Evolutionary conservation across 306 rosid species (phyloP), one percentile per base, ranked within the genome.

Genomic region (Benincasa hispida): DNA sequence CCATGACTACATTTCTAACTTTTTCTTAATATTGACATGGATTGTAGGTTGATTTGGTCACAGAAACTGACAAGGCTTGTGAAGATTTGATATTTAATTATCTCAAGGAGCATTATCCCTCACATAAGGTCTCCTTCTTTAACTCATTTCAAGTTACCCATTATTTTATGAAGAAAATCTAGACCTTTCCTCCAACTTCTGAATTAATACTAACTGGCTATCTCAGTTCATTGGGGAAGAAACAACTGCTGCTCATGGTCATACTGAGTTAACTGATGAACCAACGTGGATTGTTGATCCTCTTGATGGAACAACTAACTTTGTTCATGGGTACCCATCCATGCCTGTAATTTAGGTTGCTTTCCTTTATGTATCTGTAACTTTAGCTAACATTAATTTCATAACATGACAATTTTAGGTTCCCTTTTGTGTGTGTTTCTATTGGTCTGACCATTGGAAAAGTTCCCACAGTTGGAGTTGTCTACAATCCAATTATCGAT

Each of bases 281-380:
- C 98, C 90, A 54, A 95, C 99, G 51, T 95, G 99, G 99, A 88
- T 95, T 77, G 97, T 95, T 45, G 99, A 95, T 89, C 99, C 99
- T 77, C 83, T 95, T 65, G 99, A 95, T 81, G 99, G 99, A 85
- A 95, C 99, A 54, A 95, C 96, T 34, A 94, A 94, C 84, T 95
- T 95, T 51, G 99, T 92, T 24, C 98, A 95, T 79, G 97, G 99
- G 98, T 95, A 90, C 81, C 41, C 30, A 39, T 83, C 74, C 75
- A 21, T 78, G 78, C 76, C 83, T 62, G 6, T 76, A 50, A 81
- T 83, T 69, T 72, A 18, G n/a, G 58, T 37, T 85, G 76, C 57
- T 24, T 19, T 70, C 15, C 55, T 47, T 74, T 60, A 72, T 68
- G 11, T 41, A 79, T 56, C 59, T 42, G 72, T 35, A 55, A 62